A percentile compares a stretch with the other conserved stretches of the same genome.
phyloP scores from a whole-genome alignment of 2,329 filamentous ascomycete species.

The Metarhizium sp. region DNA sequence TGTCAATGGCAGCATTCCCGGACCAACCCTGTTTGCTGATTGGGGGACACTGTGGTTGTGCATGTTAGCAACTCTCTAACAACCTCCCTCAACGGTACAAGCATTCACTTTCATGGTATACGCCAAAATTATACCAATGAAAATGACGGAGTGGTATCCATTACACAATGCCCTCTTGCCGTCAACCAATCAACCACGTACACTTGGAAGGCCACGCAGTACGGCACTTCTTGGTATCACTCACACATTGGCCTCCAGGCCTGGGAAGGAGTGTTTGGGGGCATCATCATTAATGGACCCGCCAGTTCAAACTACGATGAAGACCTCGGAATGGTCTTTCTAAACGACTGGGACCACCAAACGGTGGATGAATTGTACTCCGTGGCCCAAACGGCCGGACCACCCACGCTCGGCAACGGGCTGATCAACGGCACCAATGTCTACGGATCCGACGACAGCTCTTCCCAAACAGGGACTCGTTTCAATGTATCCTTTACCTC shows the following conservation, averaged over 20 bases:
- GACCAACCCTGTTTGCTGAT: conserved; percentile 46
- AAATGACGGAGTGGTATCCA: conserved; percentile 44
- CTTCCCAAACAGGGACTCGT: conserved; percentile 20
- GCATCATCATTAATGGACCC: conserved; percentile 53
- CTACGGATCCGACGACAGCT: conserved; percentile 7
- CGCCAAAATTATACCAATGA: conserved; percentile 44
- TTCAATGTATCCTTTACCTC: conserved; percentile 28
- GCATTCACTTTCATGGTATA: conserved; percentile 55
- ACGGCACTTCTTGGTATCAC: conserved; percentile 52
- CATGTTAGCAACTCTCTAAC: conserved; percentile 42
- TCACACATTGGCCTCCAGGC: conserved; percentile 43
- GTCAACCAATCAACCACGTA: conserved; percentile 46
- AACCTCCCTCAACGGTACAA: conserved; percentile 42
- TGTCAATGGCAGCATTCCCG: conserved; percentile 50
- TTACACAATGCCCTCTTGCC: conserved; percentile 41
- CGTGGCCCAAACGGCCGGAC: background rate
- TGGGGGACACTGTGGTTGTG: conserved; percentile 40
- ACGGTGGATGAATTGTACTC: conserved; percentile 29
- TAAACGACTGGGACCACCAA: conserved; percentile 49
- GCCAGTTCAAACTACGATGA: conserved; percentile 50
- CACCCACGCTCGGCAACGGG: conserved; percentile 28
- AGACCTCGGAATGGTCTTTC: conserved; percentile 49
- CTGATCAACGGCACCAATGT: conserved; percentile 35
- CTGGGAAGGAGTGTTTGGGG: conserved; percentile 48
- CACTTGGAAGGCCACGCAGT: conserved; percentile 44